These are phyloP conservation scores for Kwoniella sp. DNA, from an alignment of 768 basidiomycete species.

Conservation along the genomic window DNA sequence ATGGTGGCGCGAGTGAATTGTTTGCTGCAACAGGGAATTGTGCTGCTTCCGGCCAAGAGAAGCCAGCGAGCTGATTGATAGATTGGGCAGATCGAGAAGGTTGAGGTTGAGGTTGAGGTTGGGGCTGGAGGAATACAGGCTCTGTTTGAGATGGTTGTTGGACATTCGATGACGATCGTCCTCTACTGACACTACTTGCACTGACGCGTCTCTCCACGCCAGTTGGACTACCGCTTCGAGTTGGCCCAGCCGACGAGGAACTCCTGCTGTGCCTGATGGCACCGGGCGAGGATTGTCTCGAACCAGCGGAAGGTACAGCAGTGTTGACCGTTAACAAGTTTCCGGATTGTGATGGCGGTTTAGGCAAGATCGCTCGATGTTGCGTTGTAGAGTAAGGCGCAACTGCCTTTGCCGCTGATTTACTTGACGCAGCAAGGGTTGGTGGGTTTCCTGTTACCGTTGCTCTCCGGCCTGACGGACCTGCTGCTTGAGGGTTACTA, in stretches of 20 bases:
- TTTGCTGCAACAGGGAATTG: neutral
- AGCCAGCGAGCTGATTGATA: slow-evolving; percentile 3
- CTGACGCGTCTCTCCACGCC: neutral
- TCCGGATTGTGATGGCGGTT: slow-evolving; percentile 17
- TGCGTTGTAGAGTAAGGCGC: slow-evolving; percentile 21
- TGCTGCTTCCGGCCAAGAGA: slow-evolving; percentile 1
- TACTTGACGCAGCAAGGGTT: slow-evolving; percentile 22
- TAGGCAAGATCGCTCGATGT: slow-evolving; percentile 37
- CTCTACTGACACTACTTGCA: neutral
- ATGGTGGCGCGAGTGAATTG: neutral
- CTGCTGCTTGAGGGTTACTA: slow-evolving; percentile 2
- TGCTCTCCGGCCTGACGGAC: slow-evolving; percentile 26
- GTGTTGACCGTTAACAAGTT: slow-evolving; percentile 7
- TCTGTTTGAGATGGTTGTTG: neutral
- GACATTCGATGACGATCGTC: neutral
- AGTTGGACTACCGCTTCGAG: slow-evolving; percentile 13
- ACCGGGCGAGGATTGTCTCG: slow-evolving; percentile 12
- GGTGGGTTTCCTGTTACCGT: slow-evolving; percentile 32
- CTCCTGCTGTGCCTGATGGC: slow-evolving; percentile 1
- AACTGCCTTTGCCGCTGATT: slow-evolving; percentile 38
- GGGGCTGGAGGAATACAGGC: slow-evolving; percentile 2
- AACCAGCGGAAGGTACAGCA: neutral
- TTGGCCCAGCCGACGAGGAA: slow-evolving; percentile 10
- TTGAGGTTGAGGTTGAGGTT: neutral
- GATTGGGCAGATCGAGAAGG: neutral